Base-by-base conservation (phyloP, 2,329 filamentous ascomycete species). In the Pseudocercospora pini-densiflorae region DNA sequence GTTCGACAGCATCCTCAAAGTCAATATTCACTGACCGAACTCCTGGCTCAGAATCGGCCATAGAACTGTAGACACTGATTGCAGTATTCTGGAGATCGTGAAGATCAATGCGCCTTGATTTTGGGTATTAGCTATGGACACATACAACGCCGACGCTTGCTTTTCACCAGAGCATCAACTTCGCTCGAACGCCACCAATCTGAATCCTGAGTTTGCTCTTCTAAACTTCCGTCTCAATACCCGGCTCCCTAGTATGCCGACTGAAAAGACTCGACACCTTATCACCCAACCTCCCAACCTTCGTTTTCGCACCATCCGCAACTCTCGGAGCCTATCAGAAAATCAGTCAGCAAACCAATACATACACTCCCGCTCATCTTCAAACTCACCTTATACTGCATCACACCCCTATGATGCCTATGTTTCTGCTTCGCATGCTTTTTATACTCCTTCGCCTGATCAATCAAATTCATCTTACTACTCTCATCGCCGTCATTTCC, bases 221-320 rank as follows among this genome's bases (percentile, higher is more conserved):
- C 81, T 78, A 92, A 45, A 89, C 88, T 79, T 92, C 90, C 19
- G 89, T 92, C 82, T 92, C 90, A 70, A 92, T 82, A 0, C 86
- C 88, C 9, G 79, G 76, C 33, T 85, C 83, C 72, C 88, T 86
- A 19, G 87, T 85, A 61, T 83, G 79, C 74, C 90, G 88, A 59
- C 87, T 82, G 70, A 91, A 88, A 21, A 83, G 43, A 2, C 79
- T 77, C 45, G 75, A 75, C 3, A 85, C 73, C 67, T 80, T 79
- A 53, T 80, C 77, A 71, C 82, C 82, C 3, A 85, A 80, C 29
- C 83, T 79, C 66, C 84, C 82, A 1, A 87, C 83, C 63, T 87
- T 87, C 45, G 88, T 85, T 73, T 87, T 86, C 65, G 89, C 82
- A 77, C 85, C 86, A 72, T 89, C 86, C 65, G 81, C 78, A 62